Base-by-base conservation (phyloP, 305 asterid species). In the Ajuga reptans region DNA sequence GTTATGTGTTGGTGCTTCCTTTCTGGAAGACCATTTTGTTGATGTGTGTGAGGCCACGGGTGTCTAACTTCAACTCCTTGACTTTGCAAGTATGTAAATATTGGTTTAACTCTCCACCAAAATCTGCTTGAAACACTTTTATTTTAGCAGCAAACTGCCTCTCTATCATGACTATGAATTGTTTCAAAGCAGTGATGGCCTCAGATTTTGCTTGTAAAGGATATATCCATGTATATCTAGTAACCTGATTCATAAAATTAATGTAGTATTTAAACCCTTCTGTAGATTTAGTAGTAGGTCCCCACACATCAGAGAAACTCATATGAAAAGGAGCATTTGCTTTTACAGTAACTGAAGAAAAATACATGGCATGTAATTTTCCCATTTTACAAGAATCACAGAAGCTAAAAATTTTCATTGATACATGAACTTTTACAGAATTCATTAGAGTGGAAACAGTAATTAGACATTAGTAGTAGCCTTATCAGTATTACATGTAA, bases 111-210 rank as follows among this genome's bases (percentile, higher is more conserved):
- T 21, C 27, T 21, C 64, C 64, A 0, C 64, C 64, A 18, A 5
- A 29, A 15, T 36, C 46, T 12, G 4, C 0, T 0, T 58, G 64
- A 0, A 58, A 5, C 0, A 7, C 8, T 0, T 33, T 14, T 0
- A 58, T 2, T 0, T 6, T 34, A 0, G 6, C 9, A 1, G 0
- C 0, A 34, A 36, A 36, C 1, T 14, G 33, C 0, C 31, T 33
- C 6, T 57, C 27, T 6, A 57, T 5, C 6, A 58, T 2, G 0
- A 4, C 0, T 0, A 12, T 0, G 3, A 57, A 57, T 11, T 31
- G 5, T 1, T 1, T 14, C 3, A 57, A 0, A 0, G 2, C 2
- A 0, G 0, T 0, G 0, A 0, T 0, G 0, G 16, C 64, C 0
- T 58, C 47, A 14, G n/a, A 34, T 7, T 58, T 58, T 0, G 6